These are phyloP conservation scores for Taiozyma onychis DNA, from an alignment of 1,139 yeast species.

Conservation along the genomic window DNA sequence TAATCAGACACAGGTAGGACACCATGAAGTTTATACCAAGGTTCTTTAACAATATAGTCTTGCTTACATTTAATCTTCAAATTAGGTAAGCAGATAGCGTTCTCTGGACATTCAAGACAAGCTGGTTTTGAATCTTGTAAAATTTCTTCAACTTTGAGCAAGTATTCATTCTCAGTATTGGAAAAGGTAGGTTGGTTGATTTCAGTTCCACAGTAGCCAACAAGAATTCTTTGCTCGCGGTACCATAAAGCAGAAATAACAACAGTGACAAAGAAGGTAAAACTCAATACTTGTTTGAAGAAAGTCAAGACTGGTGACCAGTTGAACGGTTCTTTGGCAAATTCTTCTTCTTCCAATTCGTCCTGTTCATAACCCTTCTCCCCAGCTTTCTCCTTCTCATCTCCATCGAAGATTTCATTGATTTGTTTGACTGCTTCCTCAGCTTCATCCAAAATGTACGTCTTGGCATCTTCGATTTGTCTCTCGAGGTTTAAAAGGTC, in stretches of 20 bases:
- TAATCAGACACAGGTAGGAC: constrained; percentile 51
- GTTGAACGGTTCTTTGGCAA: constrained; percentile 3
- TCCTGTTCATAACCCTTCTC: not conserved
- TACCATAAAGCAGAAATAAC: constrained; percentile 48
- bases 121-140: constrained; percentile 40
- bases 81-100: constrained; percentile 66
- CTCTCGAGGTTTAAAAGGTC: constrained; percentile 17
- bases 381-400: constrained; percentile 7
- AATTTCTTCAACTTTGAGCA: constrained; percentile 14
- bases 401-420: constrained; percentile 17
- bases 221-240: constrained; percentile 49
- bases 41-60: constrained; percentile 52
- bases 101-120: constrained; percentile 76
- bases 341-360: not conserved
- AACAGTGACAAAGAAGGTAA: constrained; percentile 17
- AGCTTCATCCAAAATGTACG: constrained; percentile 23
- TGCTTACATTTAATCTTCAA: constrained; percentile 62
- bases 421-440: constrained; percentile 25
- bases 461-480: constrained; percentile 25
- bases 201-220: constrained; percentile 69
- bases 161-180: constrained; percentile 16
- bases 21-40: constrained; percentile 53
- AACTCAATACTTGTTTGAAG: constrained; percentile 14
- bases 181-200: constrained; percentile 30
- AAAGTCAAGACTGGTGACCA: constrained; percentile 15